phyloP scores from a whole-genome alignment of 2,329 filamentous ascomycete species.

The Cercospora zeae-maydis region DNA sequence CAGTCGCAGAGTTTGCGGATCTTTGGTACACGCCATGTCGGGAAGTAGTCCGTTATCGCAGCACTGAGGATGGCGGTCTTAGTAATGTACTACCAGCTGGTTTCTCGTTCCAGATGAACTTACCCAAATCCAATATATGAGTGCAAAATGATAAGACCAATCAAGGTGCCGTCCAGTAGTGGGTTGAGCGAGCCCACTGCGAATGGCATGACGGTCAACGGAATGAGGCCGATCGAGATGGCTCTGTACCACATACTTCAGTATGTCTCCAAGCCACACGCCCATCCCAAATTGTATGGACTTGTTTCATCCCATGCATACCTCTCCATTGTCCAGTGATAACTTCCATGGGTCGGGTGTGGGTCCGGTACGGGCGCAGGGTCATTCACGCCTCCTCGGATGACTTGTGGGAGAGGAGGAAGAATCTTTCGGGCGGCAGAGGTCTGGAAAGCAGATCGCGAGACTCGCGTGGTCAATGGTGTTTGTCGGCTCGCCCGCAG shows the following conservation, averaged over 20 bases:
- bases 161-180: slow-evolving; percentile 78
- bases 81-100: neutral
- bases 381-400: slow-evolving; percentile 69
- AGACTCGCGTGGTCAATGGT: slow-evolving; percentile 41
- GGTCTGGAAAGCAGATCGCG: slow-evolving; percentile 78
- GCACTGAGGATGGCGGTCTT: slow-evolving; percentile 45
- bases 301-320: slow-evolving; percentile 57
- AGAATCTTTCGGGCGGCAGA: slow-evolving; percentile 72
- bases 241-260: slow-evolving; percentile 49
- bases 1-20: slow-evolving; percentile 67
- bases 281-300: neutral
- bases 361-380: slow-evolving; percentile 69
- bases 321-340: slow-evolving; percentile 97
- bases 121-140: slow-evolving; percentile 93
- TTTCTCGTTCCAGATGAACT: slow-evolving; percentile 30
- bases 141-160: slow-evolving; percentile 79
- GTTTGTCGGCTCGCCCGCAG: slow-evolving; percentile 35
- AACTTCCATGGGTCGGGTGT: slow-evolving; percentile 80
- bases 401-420: slow-evolving; percentile 67
- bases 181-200: slow-evolving; percentile 89
- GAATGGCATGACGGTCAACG: slow-evolving; percentile 85
- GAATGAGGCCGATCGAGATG: slow-evolving; percentile 75
- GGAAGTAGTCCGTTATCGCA: slow-evolving; percentile 88
- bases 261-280: slow-evolving; percentile 1
- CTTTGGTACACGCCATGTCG: slow-evolving; percentile 64